These are phyloP conservation scores for Oehlia diaphana DNA, from an alignment of 192 early-diverging fungal species.

Conservation along the genomic window DNA sequence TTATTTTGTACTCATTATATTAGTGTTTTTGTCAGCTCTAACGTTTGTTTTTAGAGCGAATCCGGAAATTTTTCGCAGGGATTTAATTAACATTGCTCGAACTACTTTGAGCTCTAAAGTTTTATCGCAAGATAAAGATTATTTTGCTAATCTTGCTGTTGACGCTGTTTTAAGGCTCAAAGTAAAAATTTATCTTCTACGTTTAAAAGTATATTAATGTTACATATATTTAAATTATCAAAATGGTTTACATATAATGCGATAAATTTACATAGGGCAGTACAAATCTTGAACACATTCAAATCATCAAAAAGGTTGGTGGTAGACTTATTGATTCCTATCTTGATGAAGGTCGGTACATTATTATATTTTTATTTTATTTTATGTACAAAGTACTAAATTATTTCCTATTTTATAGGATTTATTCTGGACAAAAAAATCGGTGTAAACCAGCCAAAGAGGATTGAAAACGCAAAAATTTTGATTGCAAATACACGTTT, in stretches of 20 bases:
- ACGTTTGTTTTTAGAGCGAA: slow-evolving; percentile 57
- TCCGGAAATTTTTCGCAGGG: slow-evolving; percentile 73
- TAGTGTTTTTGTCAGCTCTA: background rate
- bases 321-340: slow-evolving; percentile 95
- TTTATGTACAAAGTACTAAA: background rate
- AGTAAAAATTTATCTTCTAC: slow-evolving; percentile 37
- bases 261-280: slow-evolving; percentile 57
- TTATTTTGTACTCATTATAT: background rate
- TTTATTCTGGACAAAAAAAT: slow-evolving; percentile 99
- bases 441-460: slow-evolving; percentile 96
- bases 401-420: slow-evolving; percentile 38
- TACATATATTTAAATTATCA: background rate
- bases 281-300: slow-evolving; percentile 98
- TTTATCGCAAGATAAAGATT: slow-evolving; percentile 92
- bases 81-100: slow-evolving; percentile 95
- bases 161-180: slow-evolving; percentile 95
- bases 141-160: slow-evolving; percentile 93
- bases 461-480: slow-evolving; percentile 94
- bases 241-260: too few relatives aligned
- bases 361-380: background rate
- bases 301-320: slow-evolving; percentile 99
- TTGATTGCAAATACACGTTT: slow-evolving; percentile 97
- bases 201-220: slow-evolving; percentile 1
- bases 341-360: slow-evolving; percentile 76
- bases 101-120: slow-evolving; percentile 98